phyloP scores from a whole-genome alignment of 495 filamentous ascomycete genomes.

The Penicillium steckii region DNA sequence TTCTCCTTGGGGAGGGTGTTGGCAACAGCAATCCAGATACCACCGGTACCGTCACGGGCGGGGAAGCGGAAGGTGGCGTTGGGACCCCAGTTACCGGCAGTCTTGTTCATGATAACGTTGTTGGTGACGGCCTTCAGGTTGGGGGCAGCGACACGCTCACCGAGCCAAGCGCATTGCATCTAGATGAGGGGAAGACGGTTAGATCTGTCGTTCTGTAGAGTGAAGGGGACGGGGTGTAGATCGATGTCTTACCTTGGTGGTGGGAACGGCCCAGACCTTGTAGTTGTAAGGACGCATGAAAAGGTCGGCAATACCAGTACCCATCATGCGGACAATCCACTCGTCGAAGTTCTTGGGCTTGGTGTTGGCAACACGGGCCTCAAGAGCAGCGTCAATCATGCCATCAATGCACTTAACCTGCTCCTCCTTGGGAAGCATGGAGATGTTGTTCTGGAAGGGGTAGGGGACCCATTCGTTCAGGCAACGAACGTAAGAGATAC shows the following conservation, averaged over 20 bases:
- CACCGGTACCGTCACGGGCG: constrained; percentile 90
- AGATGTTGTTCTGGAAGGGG: constrained; percentile 99
- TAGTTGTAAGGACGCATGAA: constrained; percentile 99
- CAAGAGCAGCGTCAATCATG: constrained; percentile 92
- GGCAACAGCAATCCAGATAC: constrained; percentile 98
- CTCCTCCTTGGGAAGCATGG: constrained; percentile 96
- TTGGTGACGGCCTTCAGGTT: constrained; percentile 92
- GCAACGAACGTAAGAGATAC: constrained; percentile 98
- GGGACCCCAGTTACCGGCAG: constrained; percentile 96
- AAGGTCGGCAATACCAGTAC: constrained; percentile 83
- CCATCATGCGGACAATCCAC: constrained; percentile 95
- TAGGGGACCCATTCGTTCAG: constrained; percentile 96
- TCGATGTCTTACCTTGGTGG: constrained; percentile 73
- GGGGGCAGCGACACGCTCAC: constrained; percentile 96
- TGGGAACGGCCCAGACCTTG: constrained; percentile 99
- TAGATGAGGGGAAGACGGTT: constrained; percentile 31
- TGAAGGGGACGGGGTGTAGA: background rate
- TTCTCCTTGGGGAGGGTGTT: constrained; percentile 92
- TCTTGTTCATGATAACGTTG: constrained; percentile 95
- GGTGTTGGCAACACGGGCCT: constrained; percentile 76
- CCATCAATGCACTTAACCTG: constrained; percentile 94
- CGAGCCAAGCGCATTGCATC: constrained; percentile 99
- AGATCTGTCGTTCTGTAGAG: background rate
- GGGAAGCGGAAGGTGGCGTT: constrained; percentile 99
- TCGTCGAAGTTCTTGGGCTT: constrained; percentile 97